These are phyloP conservation scores for Sclerotinia nivalis DNA, from an alignment of 2,329 filamentous ascomycete species.

Conservation along the genomic window DNA sequence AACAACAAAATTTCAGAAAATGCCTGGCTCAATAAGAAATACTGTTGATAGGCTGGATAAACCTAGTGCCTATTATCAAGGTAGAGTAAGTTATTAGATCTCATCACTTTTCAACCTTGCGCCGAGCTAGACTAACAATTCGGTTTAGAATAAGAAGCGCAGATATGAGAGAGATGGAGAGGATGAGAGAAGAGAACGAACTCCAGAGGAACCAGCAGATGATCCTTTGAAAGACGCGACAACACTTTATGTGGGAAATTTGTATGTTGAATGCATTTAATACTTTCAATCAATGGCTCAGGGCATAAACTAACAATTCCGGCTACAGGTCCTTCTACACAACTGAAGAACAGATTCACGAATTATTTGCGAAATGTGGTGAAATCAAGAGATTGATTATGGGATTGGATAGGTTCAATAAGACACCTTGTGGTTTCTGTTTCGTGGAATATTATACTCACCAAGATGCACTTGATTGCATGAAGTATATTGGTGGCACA, in stretches of 20 bases:
- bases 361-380: slow-evolving; percentile 92
- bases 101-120: slow-evolving; percentile 26
- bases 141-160: slow-evolving; percentile 54
- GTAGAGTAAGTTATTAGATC: slow-evolving; percentile 60
- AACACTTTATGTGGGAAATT: slow-evolving; percentile 95
- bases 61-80: slow-evolving; percentile 90
- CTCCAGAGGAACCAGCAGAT: slow-evolving; percentile 58
- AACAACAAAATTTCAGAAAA: slow-evolving; percentile 26
- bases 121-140: slow-evolving; percentile 35
- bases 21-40: slow-evolving; percentile 49
- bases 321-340: slow-evolving; percentile 83
- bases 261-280: slow-evolving; percentile 57
- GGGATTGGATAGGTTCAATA: slow-evolving; percentile 95
- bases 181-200: slow-evolving; percentile 50
- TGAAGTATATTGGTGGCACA: slow-evolving; percentile 98
- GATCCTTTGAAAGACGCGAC: slow-evolving; percentile 85
- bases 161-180: slow-evolving; percentile 58
- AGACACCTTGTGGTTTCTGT: slow-evolving; percentile 98
- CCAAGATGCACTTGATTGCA: slow-evolving; percentile 92
- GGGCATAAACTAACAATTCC: background rate
- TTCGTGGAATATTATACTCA: slow-evolving; percentile 99
- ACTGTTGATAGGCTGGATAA: slow-evolving; percentile 92
- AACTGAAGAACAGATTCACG: slow-evolving; percentile 97
- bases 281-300: slow-evolving; percentile 3
- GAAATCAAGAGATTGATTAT: slow-evolving; percentile 98